Base-by-base conservation (phyloP, 495 filamentous ascomycete genomes). In the Penicillium herquei region DNA sequence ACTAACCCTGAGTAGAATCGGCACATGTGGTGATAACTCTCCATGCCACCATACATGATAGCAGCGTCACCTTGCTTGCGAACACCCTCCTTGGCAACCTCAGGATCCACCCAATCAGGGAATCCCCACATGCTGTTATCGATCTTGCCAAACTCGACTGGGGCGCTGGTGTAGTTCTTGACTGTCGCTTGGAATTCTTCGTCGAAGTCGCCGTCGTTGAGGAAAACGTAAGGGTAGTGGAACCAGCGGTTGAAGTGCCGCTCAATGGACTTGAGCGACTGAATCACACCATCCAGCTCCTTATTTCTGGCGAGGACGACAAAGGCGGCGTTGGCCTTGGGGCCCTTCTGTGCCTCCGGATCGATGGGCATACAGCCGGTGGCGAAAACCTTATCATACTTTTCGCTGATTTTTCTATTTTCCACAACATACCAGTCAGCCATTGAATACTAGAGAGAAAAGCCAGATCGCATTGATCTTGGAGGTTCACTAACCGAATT, bases 41-140 rank as follows among this genome's bases (percentile, higher is more conserved):
- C 95, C 84, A 99, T 92, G 18, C 94, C 94, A 72, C 94, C 94
- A 71, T 99, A 99, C 94, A 99, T 99, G 75, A 99, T 97, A 37
- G 95, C 94, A 50, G 87, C 86, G 76, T 99, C 94, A 64, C 94
- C 94, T 70, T 99, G 94, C 75, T 96, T 94, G 45, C 86, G 80
- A 61, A 99, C 91, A 54, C 92, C 93, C 72, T 99, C 94, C 76
- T 91, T 92, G 52, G 92, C 94, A 34, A 96, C 91, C 66, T 91
- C 91, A 40, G 83, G 78, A 70, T 99, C 91, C 54, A 94, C 87
- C 95, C 95, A 98, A 62, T 98, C 91, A 12, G 95, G 94, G 70
- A 86, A 98, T 37, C 93, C 94, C 94, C 94, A 99, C 86, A 92
- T 92, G 41, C 80, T 81, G 16, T 88, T 80, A 54, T 92, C 89